Percentiles rank a stretch among this genome's conserved stretches.
These are phyloP conservation scores for Naganishia liquefaciens DNA, from an alignment of 1,284 basidiomycete genomes.

Conservation along the genomic window DNA sequence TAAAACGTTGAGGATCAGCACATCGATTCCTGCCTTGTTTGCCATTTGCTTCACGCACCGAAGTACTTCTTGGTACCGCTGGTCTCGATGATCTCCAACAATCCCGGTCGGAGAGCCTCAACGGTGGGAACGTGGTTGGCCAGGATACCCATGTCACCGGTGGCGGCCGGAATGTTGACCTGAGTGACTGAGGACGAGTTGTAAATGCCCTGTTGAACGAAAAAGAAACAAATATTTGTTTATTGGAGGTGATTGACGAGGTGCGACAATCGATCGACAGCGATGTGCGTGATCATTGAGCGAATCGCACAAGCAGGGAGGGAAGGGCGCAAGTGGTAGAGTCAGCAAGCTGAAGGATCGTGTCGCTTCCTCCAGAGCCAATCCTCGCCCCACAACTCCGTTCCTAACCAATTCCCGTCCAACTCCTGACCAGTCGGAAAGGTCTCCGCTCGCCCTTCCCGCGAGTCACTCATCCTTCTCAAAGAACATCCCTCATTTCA, in stretches of 20 bases:
- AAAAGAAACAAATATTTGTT: too few species aligned
- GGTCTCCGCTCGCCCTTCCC: background rate
- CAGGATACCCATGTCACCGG: constrained; percentile 98
- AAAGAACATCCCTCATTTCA: background rate
- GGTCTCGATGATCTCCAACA: constrained; percentile 87
- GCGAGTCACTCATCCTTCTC: background rate
- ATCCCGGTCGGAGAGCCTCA: constrained; percentile 86
- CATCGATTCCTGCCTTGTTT: background rate
- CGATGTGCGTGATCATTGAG: too few species aligned
- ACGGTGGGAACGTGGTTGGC: constrained; percentile 95
- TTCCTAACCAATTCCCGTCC: background rate
- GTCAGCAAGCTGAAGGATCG: too few species aligned
- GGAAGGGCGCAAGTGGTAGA: too few species aligned
- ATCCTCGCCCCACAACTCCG: too few species aligned
- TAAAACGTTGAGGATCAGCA: background rate
- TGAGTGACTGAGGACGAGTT: constrained; percentile 23
- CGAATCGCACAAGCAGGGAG: too few species aligned
- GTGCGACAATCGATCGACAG: too few species aligned
- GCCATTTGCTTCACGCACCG: constrained; percentile 62
- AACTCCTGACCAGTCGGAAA: background rate
- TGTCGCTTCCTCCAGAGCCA: too few species aligned
- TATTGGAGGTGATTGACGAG: too few species aligned
- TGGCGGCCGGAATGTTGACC: constrained; percentile 61
- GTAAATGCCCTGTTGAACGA: constrained; percentile 21
- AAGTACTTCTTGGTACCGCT: constrained; percentile 80